Percentiles rank a stretch among this genome's conserved stretches.
These are phyloP conservation scores for Trametes maxima DNA, from an alignment of 768 basidiomycete genomes.

Conservation along the genomic window DNA sequence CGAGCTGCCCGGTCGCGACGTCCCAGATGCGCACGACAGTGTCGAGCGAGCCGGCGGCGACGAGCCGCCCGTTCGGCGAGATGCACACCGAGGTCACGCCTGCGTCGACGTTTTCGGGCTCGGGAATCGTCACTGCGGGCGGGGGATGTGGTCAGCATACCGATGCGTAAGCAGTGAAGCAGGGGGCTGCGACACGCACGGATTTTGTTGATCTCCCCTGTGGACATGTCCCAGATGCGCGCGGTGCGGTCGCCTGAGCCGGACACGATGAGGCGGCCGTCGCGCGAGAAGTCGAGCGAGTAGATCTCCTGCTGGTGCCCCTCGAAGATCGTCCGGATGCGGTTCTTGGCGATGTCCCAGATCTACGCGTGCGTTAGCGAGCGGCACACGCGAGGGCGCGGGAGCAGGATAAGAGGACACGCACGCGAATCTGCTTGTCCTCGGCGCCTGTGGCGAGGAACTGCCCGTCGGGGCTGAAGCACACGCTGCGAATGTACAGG, in stretches of 20 bases:
- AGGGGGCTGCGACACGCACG: conserved; percentile 14
- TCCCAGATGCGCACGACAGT: conserved; percentile 77
- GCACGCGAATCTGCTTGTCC: conserved; percentile 87
- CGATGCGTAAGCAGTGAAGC: neutral
- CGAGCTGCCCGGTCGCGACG: conserved; percentile 53
- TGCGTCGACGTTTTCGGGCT: conserved; percentile 55
- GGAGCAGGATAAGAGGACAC: too few species aligned
- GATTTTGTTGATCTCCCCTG: conserved; percentile 42
- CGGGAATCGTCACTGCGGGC: conserved; percentile 45
- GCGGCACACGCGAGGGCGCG: too few species aligned
- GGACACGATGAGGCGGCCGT: conserved; percentile 84
- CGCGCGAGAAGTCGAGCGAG: conserved; percentile 88
- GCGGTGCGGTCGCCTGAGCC: conserved; percentile 81
- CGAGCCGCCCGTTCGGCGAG: conserved; percentile 58
- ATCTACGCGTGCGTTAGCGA: conserved; percentile 54
- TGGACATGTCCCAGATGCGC: conserved; percentile 61
- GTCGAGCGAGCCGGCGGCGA: conserved; percentile 62
- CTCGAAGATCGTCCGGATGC: conserved; percentile 78
- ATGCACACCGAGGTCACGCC: conserved; percentile 64
- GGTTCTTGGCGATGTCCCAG: conserved; percentile 86
- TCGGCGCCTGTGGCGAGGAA: conserved; percentile 82
- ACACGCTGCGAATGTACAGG: conserved; percentile 87
- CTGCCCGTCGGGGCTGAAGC: conserved; percentile 75
- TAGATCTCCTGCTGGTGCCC: conserved; percentile 95
- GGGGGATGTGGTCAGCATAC: neutral